Conservation (phyloP, 768 basidiomycete genomes). For the Mycena olivaceomarginata region DNA sequence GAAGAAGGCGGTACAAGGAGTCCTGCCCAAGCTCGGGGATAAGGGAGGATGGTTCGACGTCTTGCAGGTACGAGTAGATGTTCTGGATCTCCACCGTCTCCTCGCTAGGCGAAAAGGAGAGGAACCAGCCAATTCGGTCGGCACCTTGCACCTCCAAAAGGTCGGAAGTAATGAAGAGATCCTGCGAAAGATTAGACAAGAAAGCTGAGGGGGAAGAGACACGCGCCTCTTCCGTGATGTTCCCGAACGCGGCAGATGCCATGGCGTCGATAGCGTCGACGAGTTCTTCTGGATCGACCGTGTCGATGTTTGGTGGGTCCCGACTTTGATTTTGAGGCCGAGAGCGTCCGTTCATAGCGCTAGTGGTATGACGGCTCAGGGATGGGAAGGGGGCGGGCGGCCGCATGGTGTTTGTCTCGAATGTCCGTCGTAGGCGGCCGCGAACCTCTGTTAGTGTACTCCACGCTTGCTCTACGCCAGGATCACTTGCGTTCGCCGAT, state of each 20-base stretch:
- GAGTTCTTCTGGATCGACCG: conserved; percentile 78
- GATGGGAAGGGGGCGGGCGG: conserved; percentile 64
- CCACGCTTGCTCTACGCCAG: conserved; percentile 69
- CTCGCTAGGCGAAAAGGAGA: conserved; percentile 62
- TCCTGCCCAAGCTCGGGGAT: conserved; percentile 85
- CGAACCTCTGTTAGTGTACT: conserved; percentile 65
- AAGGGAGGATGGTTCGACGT: conserved; percentile 83
- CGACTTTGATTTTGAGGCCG: conserved; percentile 61
- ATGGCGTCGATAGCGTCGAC: conserved; percentile 89
- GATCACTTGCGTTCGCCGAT: conserved; percentile 61
- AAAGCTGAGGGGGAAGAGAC: conserved; percentile 15
- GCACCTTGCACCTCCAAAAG: conserved; percentile 87
- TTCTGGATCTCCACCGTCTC: conserved; percentile 88
- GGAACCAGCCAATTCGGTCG: conserved; percentile 90
- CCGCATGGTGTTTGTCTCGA: conserved; percentile 76
- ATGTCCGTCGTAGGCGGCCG: conserved; percentile 63
- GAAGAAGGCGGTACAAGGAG: conserved; percentile 82
- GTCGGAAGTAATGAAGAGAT: conserved; percentile 86
- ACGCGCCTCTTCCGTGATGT: conserved; percentile 85
- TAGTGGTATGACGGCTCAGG: conserved; percentile 45
- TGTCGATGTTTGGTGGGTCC: conserved; percentile 79
- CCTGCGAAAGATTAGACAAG: conserved; percentile 62
- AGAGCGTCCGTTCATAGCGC: conserved; percentile 46
- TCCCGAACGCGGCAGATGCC: conserved; percentile 84
- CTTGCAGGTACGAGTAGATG: conserved; percentile 83